A percentile compares a stretch with the other conserved stretches of the same genome.
phyloP scores from a whole-genome alignment of 2,329 filamentous ascomycete species.

The Cadophora malorum region DNA sequence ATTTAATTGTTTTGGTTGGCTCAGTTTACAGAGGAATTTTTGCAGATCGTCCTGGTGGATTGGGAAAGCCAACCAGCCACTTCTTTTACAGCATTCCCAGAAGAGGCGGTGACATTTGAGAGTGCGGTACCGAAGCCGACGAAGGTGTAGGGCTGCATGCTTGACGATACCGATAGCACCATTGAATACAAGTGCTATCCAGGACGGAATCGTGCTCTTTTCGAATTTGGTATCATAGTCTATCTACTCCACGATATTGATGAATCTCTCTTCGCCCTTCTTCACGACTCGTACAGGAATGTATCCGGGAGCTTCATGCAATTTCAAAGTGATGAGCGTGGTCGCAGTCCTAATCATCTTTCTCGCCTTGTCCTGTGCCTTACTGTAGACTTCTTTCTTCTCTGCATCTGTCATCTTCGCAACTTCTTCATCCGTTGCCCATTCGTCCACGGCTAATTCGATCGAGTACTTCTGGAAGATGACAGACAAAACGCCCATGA shows the following conservation, averaged over 20 bases:
- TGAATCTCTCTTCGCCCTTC: constrained; percentile 74
- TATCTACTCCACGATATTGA: constrained; percentile 44
- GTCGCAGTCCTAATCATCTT: constrained; percentile 51
- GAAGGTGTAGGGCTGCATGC: too few relatives aligned
- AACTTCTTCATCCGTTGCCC: constrained; percentile 42
- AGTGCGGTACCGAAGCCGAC: background rate
- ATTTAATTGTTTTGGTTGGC: background rate
- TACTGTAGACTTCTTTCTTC: constrained; percentile 36
- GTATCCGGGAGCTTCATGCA: constrained; percentile 58
- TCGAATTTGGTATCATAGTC: background rate
- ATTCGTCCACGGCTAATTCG: constrained; percentile 41
- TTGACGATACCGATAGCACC: too few relatives aligned
- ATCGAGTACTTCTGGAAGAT: constrained; percentile 40
- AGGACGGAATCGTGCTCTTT: background rate
- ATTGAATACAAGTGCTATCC: background rate
- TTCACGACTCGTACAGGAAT: constrained; percentile 72
- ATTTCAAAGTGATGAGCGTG: constrained; percentile 74
- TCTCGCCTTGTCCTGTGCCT: constrained; percentile 53
- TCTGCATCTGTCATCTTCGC: constrained; percentile 35
- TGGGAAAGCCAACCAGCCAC: background rate
- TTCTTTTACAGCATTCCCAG: background rate
- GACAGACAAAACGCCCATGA: constrained; percentile 43
- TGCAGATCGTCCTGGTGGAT: background rate
- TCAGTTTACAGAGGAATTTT: background rate
- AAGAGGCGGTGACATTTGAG: background rate